These are phyloP conservation scores for Penicillium pancosmium DNA, from an alignment of 495 filamentous ascomycete genomes.

Conservation along the genomic window DNA sequence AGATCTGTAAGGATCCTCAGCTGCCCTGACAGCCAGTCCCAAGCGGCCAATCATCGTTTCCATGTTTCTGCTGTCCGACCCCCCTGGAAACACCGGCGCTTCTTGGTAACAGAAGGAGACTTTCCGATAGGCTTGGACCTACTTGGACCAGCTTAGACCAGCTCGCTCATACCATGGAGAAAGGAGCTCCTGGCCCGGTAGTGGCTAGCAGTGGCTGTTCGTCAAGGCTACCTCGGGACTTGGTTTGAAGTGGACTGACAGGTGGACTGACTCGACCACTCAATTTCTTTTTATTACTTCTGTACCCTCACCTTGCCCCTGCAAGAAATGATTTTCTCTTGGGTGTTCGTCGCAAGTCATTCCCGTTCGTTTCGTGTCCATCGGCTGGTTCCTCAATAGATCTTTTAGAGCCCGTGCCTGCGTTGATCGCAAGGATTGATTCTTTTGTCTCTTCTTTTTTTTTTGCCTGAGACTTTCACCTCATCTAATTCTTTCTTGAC, in stretches of 20 bases:
- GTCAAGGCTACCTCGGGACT: background rate
- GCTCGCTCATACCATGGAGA: conserved; percentile 12
- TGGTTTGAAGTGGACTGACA: conserved; percentile 1
- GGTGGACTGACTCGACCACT: conserved; percentile 6
- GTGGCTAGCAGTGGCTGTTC: conserved; percentile 9
- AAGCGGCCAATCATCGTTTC: conserved; percentile 14
- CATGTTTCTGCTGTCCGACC: conserved; percentile 6
- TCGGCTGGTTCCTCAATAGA: conserved; percentile 18
- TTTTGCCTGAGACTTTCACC: background rate
- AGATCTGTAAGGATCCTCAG: conserved; percentile 18
- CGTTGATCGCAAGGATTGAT: conserved; percentile 7
- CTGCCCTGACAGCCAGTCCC: conserved; percentile 7
- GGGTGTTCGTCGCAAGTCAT: conserved; percentile 4
- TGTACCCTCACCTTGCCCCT: conserved; percentile 10
- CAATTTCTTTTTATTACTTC: conserved; percentile 9
- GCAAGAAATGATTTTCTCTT: conserved; percentile 14
- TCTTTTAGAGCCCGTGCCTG: conserved; percentile 2
- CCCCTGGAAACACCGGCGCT: conserved; percentile 20
- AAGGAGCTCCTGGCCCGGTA: conserved; percentile 10
- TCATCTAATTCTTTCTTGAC: background rate
- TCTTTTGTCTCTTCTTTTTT: conserved; percentile 1
- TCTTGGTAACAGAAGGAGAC: conserved; percentile 11
- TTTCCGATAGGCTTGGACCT: conserved; percentile 20
- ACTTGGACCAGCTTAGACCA: background rate
- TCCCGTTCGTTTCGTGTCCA: conserved; percentile 11